phyloP scores from a whole-genome alignment of 805 yeast genomes.

The Saturnispora saitoi region DNA sequence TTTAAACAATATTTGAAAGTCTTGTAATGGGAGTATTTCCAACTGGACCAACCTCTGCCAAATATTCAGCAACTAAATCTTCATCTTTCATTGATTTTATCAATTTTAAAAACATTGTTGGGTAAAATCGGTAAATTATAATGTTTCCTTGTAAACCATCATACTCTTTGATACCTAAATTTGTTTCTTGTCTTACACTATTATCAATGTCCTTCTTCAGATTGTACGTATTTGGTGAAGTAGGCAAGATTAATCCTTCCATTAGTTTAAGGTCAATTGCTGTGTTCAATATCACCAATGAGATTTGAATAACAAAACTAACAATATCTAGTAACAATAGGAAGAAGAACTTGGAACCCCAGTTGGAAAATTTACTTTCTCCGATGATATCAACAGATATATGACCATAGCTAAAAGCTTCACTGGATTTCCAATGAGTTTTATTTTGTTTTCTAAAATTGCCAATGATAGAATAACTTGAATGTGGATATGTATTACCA shows the following conservation, averaged over 20 bases:
- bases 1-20: background rate
- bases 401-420: slow-evolving; percentile 30
- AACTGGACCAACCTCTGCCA: slow-evolving; percentile 1
- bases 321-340: slow-evolving; percentile 27
- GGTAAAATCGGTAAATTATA: slow-evolving; percentile 29
- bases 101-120: slow-evolving; percentile 21
- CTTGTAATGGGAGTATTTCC: background rate
- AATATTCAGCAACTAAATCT: slow-evolving; percentile 8
- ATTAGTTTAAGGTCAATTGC: slow-evolving; percentile 22
- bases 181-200: background rate
- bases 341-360: slow-evolving; percentile 22
- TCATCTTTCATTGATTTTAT: slow-evolving; percentile 17
- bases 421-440: slow-evolving; percentile 6
- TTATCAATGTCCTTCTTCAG: slow-evolving; percentile 4
- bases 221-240: background rate
- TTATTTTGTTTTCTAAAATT: background rate
- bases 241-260: slow-evolving; percentile 17
- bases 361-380: slow-evolving; percentile 25
- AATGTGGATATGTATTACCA: slow-evolving; percentile 7
- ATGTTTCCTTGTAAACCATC: slow-evolving; percentile 42
- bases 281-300: slow-evolving; percentile 27
- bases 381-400: slow-evolving; percentile 39
- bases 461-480: background rate
- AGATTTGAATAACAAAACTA: slow-evolving; percentile 25
- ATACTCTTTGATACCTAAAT: slow-evolving; percentile 11